Evolutionary conservation across 139 green algal species (phyloP), one percentile per base, ranked within the genome.

Genomic region (Micractinium conductrix): DNA sequence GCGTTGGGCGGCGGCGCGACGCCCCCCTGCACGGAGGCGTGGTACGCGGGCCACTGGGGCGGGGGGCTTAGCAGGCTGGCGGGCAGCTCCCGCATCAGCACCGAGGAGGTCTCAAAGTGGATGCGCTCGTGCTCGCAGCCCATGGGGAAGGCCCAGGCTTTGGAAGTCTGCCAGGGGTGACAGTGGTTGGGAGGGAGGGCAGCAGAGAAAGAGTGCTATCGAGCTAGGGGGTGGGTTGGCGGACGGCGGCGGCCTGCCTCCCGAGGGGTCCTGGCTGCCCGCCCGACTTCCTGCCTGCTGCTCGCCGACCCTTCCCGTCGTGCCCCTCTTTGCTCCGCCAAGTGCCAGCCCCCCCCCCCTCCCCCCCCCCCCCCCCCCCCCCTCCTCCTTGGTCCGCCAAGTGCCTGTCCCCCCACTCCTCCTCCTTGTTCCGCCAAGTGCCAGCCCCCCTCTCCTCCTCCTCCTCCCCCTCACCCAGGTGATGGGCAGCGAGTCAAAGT

Each of bases 51-150:
- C 92, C 92, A 95, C 86, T 85, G 93, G 73, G 93, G 87, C n/a
- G 92, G 92, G 76, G 89, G 91, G 74, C 88, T 89, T 75, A 95
- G 83, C 45, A 81, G 87, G 22, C 50, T 42, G 53, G 93, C 80
- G 4, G 92, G 91, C 83, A 95, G 89, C 92, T 95, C 93, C 0
- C 93, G 87, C 71, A 96, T 93, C 38, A 96, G 90, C 45, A 96
- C 91, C 2, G 75, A 89, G 48, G 80, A 92, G 19, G 93, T 96
- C 86, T 96, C 93, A 16, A 96, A 70, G 84, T 97, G 94, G 68
- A 97, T 97, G 83, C 92, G 88, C 89, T 97, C 94, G 84, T 97
- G 94, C 87, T 97, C 94, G 85, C 96, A 93, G 84, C 91, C 85
- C 94, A 97, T 96, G 89, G 94, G 93, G 7, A 96, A 21, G 1